Conservation (phyloP, 2,329 filamentous ascomycete genomes). For the Ophiostoma montium region DNA sequence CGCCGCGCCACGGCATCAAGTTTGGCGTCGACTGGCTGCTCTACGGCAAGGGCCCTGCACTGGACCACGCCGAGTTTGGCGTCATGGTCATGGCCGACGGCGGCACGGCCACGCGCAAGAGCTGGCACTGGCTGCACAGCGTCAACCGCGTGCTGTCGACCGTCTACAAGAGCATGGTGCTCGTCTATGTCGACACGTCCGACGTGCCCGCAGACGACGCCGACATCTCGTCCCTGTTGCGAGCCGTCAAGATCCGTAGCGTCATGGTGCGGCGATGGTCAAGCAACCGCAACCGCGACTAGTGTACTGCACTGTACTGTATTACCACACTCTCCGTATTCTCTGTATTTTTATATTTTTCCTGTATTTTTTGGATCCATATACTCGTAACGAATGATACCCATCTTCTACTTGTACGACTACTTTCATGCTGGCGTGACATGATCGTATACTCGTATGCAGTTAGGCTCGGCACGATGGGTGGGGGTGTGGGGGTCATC, state of each 20-base stretch:
- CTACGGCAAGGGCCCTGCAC: conserved; percentile 84
- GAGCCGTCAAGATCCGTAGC: conserved; percentile 63
- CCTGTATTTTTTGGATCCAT: too few relatives aligned
- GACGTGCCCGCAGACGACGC: conserved; percentile 54
- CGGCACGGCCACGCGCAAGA: conserved; percentile 31
- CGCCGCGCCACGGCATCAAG: conserved; percentile 82
- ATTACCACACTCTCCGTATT: background rate
- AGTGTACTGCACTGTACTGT: background rate
- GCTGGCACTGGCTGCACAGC: conserved; percentile 78
- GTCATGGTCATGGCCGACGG: conserved; percentile 56
- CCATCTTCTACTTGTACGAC: too few relatives aligned
- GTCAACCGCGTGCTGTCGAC: conserved; percentile 81
- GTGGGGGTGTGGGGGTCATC: too few relatives aligned
- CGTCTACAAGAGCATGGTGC: conserved; percentile 76
- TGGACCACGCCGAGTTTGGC: conserved; percentile 89
- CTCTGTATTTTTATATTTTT: background rate
- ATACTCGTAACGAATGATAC: too few relatives aligned
- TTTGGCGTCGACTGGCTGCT: conserved; percentile 93
- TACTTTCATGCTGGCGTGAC: too few relatives aligned
- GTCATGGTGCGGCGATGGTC: conserved; percentile 73
- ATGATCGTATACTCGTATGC: too few relatives aligned
- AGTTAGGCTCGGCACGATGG: too few relatives aligned
- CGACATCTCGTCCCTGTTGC: conserved; percentile 43
- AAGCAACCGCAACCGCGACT: conserved; percentile 54
- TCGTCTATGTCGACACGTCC: conserved; percentile 87